These are phyloP conservation scores for Dictyostelium intermedium DNA, from an alignment of 78 protist species.

Conservation along the genomic window DNA sequence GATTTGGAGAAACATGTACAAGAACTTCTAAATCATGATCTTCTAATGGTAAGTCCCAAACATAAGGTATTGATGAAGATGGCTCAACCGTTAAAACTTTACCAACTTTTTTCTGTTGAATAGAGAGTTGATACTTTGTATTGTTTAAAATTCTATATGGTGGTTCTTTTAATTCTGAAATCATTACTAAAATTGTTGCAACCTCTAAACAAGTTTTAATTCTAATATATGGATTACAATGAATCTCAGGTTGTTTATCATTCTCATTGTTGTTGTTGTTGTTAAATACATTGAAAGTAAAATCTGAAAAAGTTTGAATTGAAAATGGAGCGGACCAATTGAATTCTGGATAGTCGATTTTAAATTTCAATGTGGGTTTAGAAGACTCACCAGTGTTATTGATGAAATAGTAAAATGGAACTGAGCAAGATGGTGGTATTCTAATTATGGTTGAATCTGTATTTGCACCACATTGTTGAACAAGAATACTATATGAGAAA, in stretches of 20 bases:
- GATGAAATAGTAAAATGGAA: slow-evolving; percentile 47
- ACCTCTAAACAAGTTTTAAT: slow-evolving; percentile 45
- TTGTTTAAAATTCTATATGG: slow-evolving; percentile 39
- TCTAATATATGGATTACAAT: neutral
- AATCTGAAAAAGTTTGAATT: slow-evolving; percentile 14
- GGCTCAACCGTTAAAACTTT: neutral
- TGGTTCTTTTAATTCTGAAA: slow-evolving; percentile 26
- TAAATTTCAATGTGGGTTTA: neutral
- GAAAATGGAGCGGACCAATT: slow-evolving; percentile 51
- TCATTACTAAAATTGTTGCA: slow-evolving; percentile 20
- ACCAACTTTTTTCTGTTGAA: slow-evolving; percentile 27
- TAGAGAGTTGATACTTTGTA: slow-evolving; percentile 35
- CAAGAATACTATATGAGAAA: neutral
- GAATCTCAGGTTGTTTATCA: neutral
- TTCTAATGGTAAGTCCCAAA: slow-evolving; percentile 57
- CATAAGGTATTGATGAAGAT: neutral
- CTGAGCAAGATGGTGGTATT: neutral
- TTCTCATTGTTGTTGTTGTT: neutral
- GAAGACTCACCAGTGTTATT: neutral
- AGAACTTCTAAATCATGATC: slow-evolving; percentile 35
- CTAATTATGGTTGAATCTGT: neutral
- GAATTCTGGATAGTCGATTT: slow-evolving; percentile 18
- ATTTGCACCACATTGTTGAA: slow-evolving; percentile 28
- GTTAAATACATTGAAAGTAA: neutral
- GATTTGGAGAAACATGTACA: neutral